Evolutionary conservation across 225 moss, liverwort and hornwort genomes (phyloP), one percentile per base, ranked within the genome.

Genomic region (Pleurozium schreberi): DNA sequence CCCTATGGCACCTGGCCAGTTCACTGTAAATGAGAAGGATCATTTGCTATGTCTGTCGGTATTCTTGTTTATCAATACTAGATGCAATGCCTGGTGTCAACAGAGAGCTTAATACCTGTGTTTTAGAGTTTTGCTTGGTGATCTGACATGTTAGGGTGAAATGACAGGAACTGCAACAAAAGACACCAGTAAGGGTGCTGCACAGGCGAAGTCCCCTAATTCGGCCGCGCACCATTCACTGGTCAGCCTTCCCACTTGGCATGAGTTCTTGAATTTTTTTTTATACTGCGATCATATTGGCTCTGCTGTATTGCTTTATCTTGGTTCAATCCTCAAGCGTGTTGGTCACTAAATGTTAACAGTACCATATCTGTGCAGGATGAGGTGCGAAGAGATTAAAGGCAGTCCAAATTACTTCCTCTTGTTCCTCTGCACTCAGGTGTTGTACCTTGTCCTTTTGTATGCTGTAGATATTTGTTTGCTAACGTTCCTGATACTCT

Each of bases 351-450:
- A 61, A 27, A 75, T 84, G 62, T 47, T 62, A 80, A 90, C 80
- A 83, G 55, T 57, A 57, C 8, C 58, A 66, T 55, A 28, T 84
- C 64, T 91, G 75, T 96, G 92, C 96, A 98, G 97, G 97, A 97
- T 99, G 95, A 96, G 94, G 90, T 99, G 99, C 82, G 92, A 96
- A 91, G 93, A 92, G 69, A 93, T 99, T 47, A 92, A 95, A 90
- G 96, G 92, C 88, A 99, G 96, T 82, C 89, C 93, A 75, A 93
- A 95, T 85, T 99, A 99, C 87, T 99, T 99, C 68, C 92, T 96
- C 38, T 96, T 97, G 88, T 97, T 95, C 81, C 95, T 99, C 66
- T 96, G 99, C 89, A 97, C 97, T 63, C 97, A 99, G 99, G 98
- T 97, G 89, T 68, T 65, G 81, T 73, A 47, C 63, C 21, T 65